Percentiles rank a stretch among this genome's conserved stretches.
These are phyloP conservation scores for Yarrowia sp. DNA, from an alignment of 805 yeast species.

Conservation along the genomic window DNA sequence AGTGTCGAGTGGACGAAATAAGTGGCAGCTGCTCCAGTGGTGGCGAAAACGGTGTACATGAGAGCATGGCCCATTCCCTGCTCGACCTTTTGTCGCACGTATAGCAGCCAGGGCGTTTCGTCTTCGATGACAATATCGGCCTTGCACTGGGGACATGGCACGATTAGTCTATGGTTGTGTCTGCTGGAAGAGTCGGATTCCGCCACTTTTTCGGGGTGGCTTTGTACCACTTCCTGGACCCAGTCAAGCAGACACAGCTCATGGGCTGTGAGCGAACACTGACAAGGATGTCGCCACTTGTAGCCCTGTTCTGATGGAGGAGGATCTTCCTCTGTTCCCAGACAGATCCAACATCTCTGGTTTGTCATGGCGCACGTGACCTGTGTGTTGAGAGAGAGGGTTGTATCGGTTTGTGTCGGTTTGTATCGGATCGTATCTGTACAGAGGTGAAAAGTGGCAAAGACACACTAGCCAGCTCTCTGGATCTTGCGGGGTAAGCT, in stretches of 20 bases:
- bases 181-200: conserved; percentile 10
- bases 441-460: too few relatives aligned
- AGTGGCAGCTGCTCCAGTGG: conserved; percentile 20
- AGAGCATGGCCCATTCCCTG: conserved; percentile 21
- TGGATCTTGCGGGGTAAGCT: conserved; percentile 21
- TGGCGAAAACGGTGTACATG: conserved; percentile 7
- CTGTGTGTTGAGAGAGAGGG: too few relatives aligned
- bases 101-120: conserved; percentile 6
- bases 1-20: conserved; percentile 14
- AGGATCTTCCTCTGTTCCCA: conserved; percentile 40
- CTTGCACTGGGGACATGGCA: conserved; percentile 40
- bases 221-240: conserved; percentile 40
- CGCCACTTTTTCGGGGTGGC: conserved; percentile 27
- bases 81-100: conserved; percentile 16
- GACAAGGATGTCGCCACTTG: conserved; percentile 48
- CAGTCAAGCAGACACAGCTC: conserved; percentile 46
- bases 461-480: not conserved
- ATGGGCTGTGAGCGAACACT: conserved; percentile 48
- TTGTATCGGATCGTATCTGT: not conserved
- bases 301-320: conserved; percentile 38
- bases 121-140: conserved; percentile 32
- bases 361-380: conserved; percentile 1
- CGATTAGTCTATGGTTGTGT: conserved; percentile 1
- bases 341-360: conserved; percentile 42
- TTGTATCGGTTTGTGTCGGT: not conserved